Evolutionary conservation across 768 basidiomycete genomes (phyloP), one percentile per base, ranked within the genome.

Genomic region (Tubosaeta brunneosetosa): DNA sequence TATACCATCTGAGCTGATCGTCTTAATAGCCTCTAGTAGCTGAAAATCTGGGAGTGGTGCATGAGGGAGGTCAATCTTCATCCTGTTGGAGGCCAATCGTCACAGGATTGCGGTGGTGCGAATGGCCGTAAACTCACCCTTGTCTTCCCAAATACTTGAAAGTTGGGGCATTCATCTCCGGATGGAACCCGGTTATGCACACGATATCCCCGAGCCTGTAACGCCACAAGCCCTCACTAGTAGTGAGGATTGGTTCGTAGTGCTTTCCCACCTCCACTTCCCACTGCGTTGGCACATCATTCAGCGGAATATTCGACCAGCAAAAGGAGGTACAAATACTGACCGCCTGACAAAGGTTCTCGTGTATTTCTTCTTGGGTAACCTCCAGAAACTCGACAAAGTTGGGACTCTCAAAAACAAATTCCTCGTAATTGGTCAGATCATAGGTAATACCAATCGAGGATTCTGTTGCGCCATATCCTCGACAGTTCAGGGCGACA

Each of bases 241-340:
- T 65, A 22, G 61, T 65, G 33, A 63, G 19, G 11, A 65, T 43
- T 1, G 58, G 49, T 17, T 65, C 61, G 41, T 66, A 64, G 1
- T 40, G 45, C 22, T 56, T 56, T 5, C 56, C 59, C 9, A 55
- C 49, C 22, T 61, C 44, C n/a, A 57, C 48, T n/a, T 59, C 55
- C 57, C 59, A 64, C 57, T 65, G 22, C 16, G 2, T 44, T 14
- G n/a, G 5, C 3, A 25, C 16, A 19, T 17, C 12, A 14, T 61
- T 19, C 47, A 50, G 7, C 10, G 19, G 1, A 54, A 25, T 1
- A 2, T n/a, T 9, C 13, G 48, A 17, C 11, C 1, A 1, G 10
- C 9, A 46, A 0, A 8, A 2, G 7, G 12, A 32, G 5, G 14
- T 4, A 4, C 5, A 32, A 46, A 37, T 13, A 56, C 63, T 44